Conservation (phyloP, 305 asterid genomes). For the Rubia tinctorum region DNA sequence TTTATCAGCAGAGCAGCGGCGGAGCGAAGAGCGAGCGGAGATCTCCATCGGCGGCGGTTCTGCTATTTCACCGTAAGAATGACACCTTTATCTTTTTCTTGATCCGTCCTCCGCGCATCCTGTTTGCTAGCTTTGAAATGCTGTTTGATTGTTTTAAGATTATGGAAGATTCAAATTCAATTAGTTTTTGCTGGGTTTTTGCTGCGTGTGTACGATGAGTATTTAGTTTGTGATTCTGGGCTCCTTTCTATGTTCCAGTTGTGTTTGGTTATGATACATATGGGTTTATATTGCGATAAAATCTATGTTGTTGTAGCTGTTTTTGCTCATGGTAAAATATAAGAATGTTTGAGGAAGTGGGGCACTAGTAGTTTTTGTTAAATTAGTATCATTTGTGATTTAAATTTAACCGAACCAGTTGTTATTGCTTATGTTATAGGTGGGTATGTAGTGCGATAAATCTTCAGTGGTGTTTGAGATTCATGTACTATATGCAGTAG, state of each 20-base stretch:
- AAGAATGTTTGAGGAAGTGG: neutral
- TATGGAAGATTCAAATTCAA: neutral
- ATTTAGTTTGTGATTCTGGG: neutral
- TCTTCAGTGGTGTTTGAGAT: no score
- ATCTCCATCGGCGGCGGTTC: neutral
- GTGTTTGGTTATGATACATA: no score
- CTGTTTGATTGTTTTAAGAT: neutral
- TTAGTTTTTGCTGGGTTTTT: neutral
- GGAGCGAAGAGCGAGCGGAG: neutral
- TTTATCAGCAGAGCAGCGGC: neutral
- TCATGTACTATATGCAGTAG: no score
- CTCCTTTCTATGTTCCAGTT: no score
- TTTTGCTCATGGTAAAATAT: neutral
- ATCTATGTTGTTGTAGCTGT: no score
- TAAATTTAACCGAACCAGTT: neutral
- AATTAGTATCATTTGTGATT: neutral
- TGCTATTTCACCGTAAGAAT: neutral
- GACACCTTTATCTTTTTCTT: neutral
- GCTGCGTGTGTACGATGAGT: neutral
- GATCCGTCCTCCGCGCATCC: neutral
- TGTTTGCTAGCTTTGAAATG: neutral
- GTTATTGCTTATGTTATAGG: no score
- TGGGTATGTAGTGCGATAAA: no score
- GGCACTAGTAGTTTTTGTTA: neutral
- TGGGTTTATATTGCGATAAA: no score